Evolutionary conservation across 2,329 filamentous ascomycete species (phyloP), one percentile per base, ranked within the genome.

Genomic region (Sarocladium brachiariae): DNA sequence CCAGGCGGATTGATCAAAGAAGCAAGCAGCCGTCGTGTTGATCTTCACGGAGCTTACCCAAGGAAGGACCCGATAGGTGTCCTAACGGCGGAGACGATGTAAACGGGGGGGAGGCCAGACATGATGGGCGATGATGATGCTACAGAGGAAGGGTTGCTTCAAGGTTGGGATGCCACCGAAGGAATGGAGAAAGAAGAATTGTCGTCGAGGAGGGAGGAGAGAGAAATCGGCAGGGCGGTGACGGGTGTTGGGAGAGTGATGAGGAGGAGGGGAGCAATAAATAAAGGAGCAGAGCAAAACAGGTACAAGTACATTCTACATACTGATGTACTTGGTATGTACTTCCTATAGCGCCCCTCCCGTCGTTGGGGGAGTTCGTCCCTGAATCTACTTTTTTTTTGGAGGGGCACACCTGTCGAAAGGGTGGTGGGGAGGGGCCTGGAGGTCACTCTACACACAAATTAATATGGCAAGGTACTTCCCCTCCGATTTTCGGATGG

Each of bases 1-100:
- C n/a, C n/a, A n/a, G n/a, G n/a, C n/a, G n/a, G n/a, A n/a, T n/a
- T 43, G 11, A 16, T n/a, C 13, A 4, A 31, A n/a, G n/a, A n/a
- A n/a, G n/a, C n/a, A n/a, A n/a, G n/a, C n/a, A n/a, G n/a, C n/a
- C n/a, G n/a, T n/a, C n/a, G n/a, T n/a, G n/a, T n/a, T n/a, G n/a
- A n/a, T n/a, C n/a, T n/a, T n/a, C n/a, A n/a, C n/a, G 27, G 43
- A 30, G 51, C 68, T 55, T 72, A 95, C 89, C 93, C 93, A 64
- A 96, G 81, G 74, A 99, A 99, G 58, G 88, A 91, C 63, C 93
- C 93, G 58, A 96, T 79, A 50, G 93, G 93, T 57, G 93, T 99
- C 71, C 91, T 83, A 63, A 83, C 88, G 57, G 84, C 86, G 53
- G 93, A 93, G 65, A 96, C 90, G 64, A 99, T 96, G 75, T 99